Evolutionary conservation across 2,329 filamentous ascomycete species (phyloP), one percentile per base, ranked within the genome.

Genomic region (Sporothrix pallida): DNA sequence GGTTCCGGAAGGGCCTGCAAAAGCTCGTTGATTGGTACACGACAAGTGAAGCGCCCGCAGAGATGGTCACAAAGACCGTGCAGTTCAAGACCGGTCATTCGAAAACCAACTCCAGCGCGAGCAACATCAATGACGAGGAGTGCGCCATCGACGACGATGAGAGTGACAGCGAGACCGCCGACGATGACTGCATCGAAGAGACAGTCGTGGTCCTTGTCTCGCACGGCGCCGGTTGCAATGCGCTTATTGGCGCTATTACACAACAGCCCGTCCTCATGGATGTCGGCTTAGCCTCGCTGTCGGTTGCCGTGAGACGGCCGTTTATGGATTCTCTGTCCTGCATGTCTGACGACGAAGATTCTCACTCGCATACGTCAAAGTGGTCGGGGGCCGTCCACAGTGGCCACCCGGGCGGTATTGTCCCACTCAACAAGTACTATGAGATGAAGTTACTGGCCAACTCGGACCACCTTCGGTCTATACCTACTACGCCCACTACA

Each of bases 211-310:
- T 99, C 56, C 83, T 99, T 8, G 92, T 99, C 26, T 97, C 96
- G 0, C 96, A 99, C 80, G 95, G 95, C 31, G 96, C 96, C 15
- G 96, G 96, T 54, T 97, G 95, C 83, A 99, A 99, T 83, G 96
- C 96, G 2, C 83, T 99, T 62, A 95, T 99, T 75, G 94, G 95
- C 13, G 94, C 94, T 37, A 88, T 99, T 76, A 97, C 95, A 0
- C 93, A 95, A 75, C 93, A 97, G 79, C 95, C 96, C 0, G 94
- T 97, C 0, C 86, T 99, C 15, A 89, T 97, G 79, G 95, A 98
- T 79, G 92, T 98, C 17, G 92, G 91, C 42, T 93, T 97, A 83
- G 93, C 95, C 0, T 97, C 95, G 3, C 86, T 99, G 68, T 98
- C 95, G 1, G 92, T 98, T 90, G 95, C 95, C 4, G 87, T 91